Percentiles rank a stretch among this genome's conserved stretches.
Conservation (phyloP, 306 rosid genomes). For the Glycine tomentella region DNA sequence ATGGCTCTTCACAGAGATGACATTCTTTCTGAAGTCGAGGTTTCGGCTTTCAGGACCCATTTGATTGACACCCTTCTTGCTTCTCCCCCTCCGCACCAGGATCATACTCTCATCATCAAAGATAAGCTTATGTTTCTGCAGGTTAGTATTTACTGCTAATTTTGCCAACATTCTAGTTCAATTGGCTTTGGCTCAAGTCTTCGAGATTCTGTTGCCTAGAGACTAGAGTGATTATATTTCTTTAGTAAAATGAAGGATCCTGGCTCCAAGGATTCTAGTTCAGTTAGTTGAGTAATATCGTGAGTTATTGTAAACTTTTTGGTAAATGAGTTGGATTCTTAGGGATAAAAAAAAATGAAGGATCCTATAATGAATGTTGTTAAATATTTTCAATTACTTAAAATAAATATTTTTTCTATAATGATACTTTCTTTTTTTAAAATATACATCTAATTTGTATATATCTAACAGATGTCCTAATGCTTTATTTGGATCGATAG, state of each 20-base stretch:
- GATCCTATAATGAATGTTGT: too few species aligned
- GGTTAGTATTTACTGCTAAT: constrained; percentile 45
- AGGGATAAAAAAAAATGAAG: too few species aligned
- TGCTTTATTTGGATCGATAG: not conserved
- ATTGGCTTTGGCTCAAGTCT: not conserved
- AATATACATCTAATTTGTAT: not conserved
- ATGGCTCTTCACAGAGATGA: constrained; percentile 80
- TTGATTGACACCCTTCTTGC: constrained; percentile 72
- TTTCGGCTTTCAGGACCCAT: constrained; percentile 67
- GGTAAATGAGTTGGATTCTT: too few species aligned
- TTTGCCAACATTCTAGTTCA: not conserved
- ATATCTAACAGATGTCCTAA: not conserved
- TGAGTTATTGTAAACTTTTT: too few species aligned
- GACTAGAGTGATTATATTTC: not conserved
- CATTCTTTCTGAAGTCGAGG: constrained; percentile 65
- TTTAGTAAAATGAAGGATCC: not conserved
- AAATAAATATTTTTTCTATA: not conserved
- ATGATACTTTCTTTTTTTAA: not conserved
- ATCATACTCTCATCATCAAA: constrained; percentile 57
- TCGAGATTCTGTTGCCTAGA: not conserved
- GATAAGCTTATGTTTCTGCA: constrained; percentile 79
- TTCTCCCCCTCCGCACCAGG: constrained; percentile 60
- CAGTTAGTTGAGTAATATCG: too few species aligned
- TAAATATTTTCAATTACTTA: not conserved
- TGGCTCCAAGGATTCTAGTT: too few species aligned